phyloP scores from a whole-genome alignment of 164 flowering plant species.

The Macadamia tetraphylla region DNA sequence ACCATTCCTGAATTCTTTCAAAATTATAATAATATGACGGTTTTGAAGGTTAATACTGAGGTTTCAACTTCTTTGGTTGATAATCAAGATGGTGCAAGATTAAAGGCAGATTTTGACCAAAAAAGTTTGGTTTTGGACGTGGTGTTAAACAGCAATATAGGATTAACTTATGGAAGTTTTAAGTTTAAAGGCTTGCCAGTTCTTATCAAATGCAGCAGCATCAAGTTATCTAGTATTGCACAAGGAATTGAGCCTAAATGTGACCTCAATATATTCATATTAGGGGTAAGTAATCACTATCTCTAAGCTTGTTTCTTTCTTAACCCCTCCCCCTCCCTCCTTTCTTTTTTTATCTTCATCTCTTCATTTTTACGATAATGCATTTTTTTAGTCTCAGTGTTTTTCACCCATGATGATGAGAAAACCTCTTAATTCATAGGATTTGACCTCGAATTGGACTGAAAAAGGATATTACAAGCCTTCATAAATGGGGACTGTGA shows the following conservation, averaged over 20 bases:
- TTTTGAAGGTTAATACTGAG: not conserved
- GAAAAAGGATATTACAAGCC: too few species aligned
- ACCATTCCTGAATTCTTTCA: constrained; percentile 1
- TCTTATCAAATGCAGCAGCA: not conserved
- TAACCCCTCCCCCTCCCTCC: too few species aligned
- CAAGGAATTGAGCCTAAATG: constrained; percentile 8
- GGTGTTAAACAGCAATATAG: not conserved
- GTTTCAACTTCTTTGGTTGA: not conserved
- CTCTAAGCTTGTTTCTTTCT: too few species aligned
- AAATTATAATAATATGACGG: not conserved
- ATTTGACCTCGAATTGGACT: too few species aligned
- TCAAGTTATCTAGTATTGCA: constrained; percentile 4
- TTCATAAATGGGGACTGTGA: too few species aligned
- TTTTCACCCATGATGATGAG: too few species aligned
- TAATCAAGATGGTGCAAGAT: not conserved
- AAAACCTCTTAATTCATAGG: too few species aligned
- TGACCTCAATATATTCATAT: constrained; percentile 1
- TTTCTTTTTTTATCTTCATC: too few species aligned
- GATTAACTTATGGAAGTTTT: not conserved
- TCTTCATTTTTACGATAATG: too few species aligned
- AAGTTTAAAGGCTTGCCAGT: constrained; percentile 1
- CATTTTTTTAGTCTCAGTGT: too few species aligned
- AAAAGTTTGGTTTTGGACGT: constrained; percentile 7
- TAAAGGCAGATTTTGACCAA: not conserved
- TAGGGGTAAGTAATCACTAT: not conserved